These are phyloP conservation scores for Conringia planisiliqua DNA, from an alignment of 345 rosid genomes.

Conservation along the genomic window DNA sequence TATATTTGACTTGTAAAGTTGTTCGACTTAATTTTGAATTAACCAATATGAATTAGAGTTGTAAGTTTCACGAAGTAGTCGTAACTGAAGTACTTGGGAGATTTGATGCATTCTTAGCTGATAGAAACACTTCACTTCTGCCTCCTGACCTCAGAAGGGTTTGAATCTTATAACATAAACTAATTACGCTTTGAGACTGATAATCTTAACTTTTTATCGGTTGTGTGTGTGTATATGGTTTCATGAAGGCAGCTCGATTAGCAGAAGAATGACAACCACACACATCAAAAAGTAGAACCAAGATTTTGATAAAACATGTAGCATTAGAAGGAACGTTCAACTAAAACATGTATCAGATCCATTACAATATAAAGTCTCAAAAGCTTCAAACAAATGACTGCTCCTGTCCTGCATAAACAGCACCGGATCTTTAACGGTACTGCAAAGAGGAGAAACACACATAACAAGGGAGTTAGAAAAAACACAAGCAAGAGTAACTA, in stretches of 20 bases:
- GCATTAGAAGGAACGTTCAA: neutral
- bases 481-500: neutral
- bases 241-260: neutral
- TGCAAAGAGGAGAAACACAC: neutral
- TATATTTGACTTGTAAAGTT: neutral
- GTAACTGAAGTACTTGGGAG: slow-evolving; percentile 71
- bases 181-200: neutral
- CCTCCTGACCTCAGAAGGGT: slow-evolving; percentile 92
- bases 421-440: slow-evolving; percentile 18
- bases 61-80: slow-evolving; percentile 48
- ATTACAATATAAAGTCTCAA: neutral
- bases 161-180: slow-evolving; percentile 3
- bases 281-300: neutral
- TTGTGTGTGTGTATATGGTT: neutral
- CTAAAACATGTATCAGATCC: neutral
- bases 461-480: neutral
- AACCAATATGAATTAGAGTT: neutral
- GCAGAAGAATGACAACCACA: neutral
- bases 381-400: neutral
- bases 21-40: neutral
- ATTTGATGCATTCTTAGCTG: slow-evolving; percentile 68
- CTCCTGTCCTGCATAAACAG: neutral
- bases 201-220: neutral
- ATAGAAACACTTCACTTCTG: slow-evolving; percentile 74
- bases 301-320: neutral